Evolutionary conservation across 2,329 filamentous ascomycete species (phyloP).

Genomic region (Alternaria sp.): DNA sequence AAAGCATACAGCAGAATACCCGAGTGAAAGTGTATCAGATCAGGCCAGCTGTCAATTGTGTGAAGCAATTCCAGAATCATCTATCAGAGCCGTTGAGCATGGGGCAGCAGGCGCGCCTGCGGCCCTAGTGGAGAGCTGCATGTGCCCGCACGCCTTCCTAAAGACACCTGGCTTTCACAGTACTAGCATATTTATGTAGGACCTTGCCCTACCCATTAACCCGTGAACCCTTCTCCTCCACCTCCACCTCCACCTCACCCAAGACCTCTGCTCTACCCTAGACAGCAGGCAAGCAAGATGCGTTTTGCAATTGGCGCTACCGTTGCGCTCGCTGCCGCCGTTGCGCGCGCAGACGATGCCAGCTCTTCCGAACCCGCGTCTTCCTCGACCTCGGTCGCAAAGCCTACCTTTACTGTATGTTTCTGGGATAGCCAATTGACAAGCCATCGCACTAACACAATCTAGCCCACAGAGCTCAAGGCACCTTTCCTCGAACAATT

Average conservation of each 20-base stretch:
- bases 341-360: constrained; percentile 72
- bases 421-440: neutral
- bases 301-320: constrained; percentile 78
- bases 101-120: constrained; percentile 12
- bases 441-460: constrained; percentile 26
- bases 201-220: constrained; percentile 28
- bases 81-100: constrained; percentile 23
- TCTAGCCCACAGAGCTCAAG: constrained; percentile 86
- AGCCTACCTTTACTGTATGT: constrained; percentile 89
- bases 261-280: constrained; percentile 41
- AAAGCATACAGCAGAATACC: neutral
- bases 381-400: constrained; percentile 67
- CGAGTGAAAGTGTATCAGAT: constrained; percentile 1
- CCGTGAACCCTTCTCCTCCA: constrained; percentile 29
- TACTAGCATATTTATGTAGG: constrained; percentile 11
- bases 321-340: constrained; percentile 73
- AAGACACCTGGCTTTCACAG: neutral
- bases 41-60: constrained; percentile 35
- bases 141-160: constrained; percentile 19
- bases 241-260: constrained; percentile 25
- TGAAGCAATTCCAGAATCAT: constrained; percentile 34
- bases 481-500: constrained; percentile 98
- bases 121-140: constrained; percentile 21
- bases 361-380: constrained; percentile 58
- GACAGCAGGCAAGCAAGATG: constrained; percentile 49